Conservation (phyloP, 495 filamentous ascomycete species). For the Coniosporium apollinis region DNA sequence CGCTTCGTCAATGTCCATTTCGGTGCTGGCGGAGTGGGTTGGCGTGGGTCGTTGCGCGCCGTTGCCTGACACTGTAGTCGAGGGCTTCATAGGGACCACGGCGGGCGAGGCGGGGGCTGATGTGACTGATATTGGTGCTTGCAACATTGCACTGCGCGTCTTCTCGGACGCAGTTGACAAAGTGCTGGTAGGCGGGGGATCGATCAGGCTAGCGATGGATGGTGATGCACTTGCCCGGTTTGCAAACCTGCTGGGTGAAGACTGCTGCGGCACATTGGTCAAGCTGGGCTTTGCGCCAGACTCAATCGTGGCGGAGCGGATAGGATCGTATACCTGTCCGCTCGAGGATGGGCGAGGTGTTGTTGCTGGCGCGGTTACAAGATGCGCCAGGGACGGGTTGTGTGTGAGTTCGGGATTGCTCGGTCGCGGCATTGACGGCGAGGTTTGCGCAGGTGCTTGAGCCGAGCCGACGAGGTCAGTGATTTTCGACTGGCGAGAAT, state of each 20-base stretch:
- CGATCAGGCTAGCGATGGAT: conserved; percentile 77
- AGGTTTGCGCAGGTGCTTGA: conserved; percentile 9
- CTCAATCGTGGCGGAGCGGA: conserved; percentile 57
- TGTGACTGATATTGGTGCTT: too few species aligned
- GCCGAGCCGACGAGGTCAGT: conserved; percentile 9
- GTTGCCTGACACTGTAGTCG: too few species aligned
- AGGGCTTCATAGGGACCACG: too few species aligned
- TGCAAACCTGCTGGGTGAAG: conserved; percentile 11
- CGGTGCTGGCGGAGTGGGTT: too few species aligned
- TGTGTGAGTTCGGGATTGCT: conserved; percentile 15
- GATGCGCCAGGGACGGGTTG: conserved; percentile 17
- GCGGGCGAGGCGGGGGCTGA: too few species aligned
- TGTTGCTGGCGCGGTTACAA: conserved; percentile 19
- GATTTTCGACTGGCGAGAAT: conserved; percentile 11
- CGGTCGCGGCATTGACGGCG: conserved; percentile 1
- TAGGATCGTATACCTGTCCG: conserved; percentile 75
- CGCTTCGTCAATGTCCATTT: conserved; percentile 14
- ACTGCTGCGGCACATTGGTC: conserved; percentile 11
- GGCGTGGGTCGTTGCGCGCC: too few species aligned
- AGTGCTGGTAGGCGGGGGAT: conserved; percentile 57
- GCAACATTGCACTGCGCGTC: too few species aligned
- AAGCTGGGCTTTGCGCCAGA: conserved; percentile 26
- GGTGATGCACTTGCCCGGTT: conserved; percentile 73
- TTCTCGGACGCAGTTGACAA: too few species aligned
- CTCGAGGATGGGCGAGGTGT: conserved; percentile 37